Evolutionary conservation across 306 rosid species (phyloP), one percentile per base, ranked within the genome.

Genomic region (Dryas drummondii): DNA sequence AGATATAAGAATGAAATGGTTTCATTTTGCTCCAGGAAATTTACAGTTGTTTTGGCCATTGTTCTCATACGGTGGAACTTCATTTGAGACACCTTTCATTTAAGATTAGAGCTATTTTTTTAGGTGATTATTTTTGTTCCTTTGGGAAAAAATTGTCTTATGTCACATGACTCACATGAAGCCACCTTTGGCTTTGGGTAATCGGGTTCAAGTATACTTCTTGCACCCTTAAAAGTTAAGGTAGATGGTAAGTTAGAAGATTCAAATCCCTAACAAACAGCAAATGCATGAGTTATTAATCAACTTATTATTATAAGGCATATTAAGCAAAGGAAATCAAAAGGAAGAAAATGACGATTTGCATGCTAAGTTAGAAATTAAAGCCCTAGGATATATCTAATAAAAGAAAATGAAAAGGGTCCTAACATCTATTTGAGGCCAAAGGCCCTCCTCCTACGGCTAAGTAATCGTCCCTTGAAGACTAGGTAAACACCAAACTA

Each of bases 361-460:
- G 37, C 37, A 32, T 32, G 37, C 37, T 32, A 32, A 32, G 37
- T 32, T 52, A 1, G 14, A 52, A 51, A 52, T 15, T 5, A 52
- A 14, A 52, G 17, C 56, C 56, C 2, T 52, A 11, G 16, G 56
- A 12, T 41, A 19, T 50, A 2, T 69, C 48, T 52, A 69, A 16
- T 32, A 32, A 69, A 70, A 54, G 63, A 6, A 6, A 42, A 6
- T 3, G 4, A 12, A 40, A 11, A 3, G 5, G 41, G 52, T 19
- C 12, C 12, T 59, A 7, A 42, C 7, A 55, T 71, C 26, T 56
- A 32, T 73, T 74, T 50, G 71, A 57, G 69, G 62, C 22, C 27
- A 58, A 72, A 63, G 61, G 14, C 22, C 88, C 84, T 66, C 48
- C 66, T 72, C 42, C 74, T 75, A 9, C 41, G 86, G 79, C 87